Base-by-base conservation (phyloP, 2,329 filamentous ascomycete species). In the Parascedosporium putredinis region DNA sequence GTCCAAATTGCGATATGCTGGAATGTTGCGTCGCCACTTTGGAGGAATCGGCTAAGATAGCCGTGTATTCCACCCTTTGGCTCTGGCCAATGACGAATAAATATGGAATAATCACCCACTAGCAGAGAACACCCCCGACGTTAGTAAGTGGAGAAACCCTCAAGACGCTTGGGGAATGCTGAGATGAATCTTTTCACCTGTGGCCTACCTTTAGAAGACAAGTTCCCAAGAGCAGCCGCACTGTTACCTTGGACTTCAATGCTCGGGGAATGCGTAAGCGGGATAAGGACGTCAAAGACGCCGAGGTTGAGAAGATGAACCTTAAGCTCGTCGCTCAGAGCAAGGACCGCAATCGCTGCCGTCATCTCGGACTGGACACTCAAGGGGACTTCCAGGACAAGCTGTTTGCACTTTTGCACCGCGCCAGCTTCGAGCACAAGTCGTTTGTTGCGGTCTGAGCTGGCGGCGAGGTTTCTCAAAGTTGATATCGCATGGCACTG, bases 1-100 rank as follows among this genome's bases (percentile, higher is more conserved):
- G 93, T 98, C 93, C 93, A 98, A 55, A 97, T 95, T 47, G 93
- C 93, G 62, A 98, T 98, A 64, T 98, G 93, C 67, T 98, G 93
- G 74, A 98, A 98, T 0, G 93, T 98, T 1, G 93, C 83, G 62
- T 98, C 93, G 36, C 90, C 91, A 55, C 89, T 96, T 42, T 86
- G 87, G 16, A 98, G 76, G 74, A 98, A 98, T 50, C 91, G 83
- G 59, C 83, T 86, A 31, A 98, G 76, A 62, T 98, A 98, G 49
- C 93, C 93, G 62, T 96, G 90, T 53, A 98, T 95, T 43, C 93
- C 93, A 43, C 89, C 93, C 54, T 88, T 86, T 2, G 93, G 93
- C 59, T 95, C 84, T 16, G 78, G 83, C 93, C 93, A 98, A 66
- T 95, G 88, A 57, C 88, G 84, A 36, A 96, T 84, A 64, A 98